Base-by-base conservation (phyloP, 352 stramenopile species). In the Paralagenidium karlingii region DNA sequence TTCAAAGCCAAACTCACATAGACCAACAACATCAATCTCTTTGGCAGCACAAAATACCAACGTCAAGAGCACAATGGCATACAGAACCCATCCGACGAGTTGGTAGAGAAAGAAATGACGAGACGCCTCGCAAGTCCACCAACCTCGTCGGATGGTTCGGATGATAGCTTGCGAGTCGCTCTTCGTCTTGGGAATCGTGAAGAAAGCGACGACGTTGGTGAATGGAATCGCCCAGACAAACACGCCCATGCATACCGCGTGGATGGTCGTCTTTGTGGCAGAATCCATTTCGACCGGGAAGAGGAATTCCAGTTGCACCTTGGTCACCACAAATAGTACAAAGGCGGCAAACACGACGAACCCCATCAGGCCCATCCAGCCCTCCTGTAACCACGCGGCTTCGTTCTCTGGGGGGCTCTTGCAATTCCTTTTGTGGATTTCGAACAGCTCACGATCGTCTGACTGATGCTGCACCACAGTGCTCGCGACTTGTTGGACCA, bases 21-120 rank as follows among this genome's bases (percentile, higher is more conserved):
- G n/a, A n/a, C n/a, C n/a, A n/a, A n/a, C n/a, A n/a, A n/a, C n/a
- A n/a, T n/a, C n/a, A n/a, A n/a, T n/a, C n/a, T n/a, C n/a, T n/a
- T n/a, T n/a, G n/a, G n/a, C n/a, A n/a, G n/a, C n/a, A n/a, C n/a
- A n/a, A 20, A 68, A 61, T 20, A 54, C 52, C 33, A 67, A 43
- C n/a, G 40, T 25, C 31, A 22, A 15, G 10, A 82, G 34, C 30
- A 81, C 78, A n/a, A 64, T 26, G 3, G 40, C 60, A 45, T 82
- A 86, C 8, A 83, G 48, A 10, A 32, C 50, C 68, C 73, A 83
- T 1, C 48, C 69, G 22, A 75, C 52, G 31, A 55, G 63, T 52
- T 86, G 73, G 51, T 81, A 86, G 40, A 80, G 65, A 34, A 53
- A 53, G 29, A 86, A 86, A 46, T 74, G 15, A 49, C 53, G 34